A percentile compares a stretch with the other conserved stretches of the same genome.
These are phyloP conservation scores for Colletotrichum sp. DNA, from an alignment of 2,329 filamentous ascomycete genomes.

Conservation along the genomic window DNA sequence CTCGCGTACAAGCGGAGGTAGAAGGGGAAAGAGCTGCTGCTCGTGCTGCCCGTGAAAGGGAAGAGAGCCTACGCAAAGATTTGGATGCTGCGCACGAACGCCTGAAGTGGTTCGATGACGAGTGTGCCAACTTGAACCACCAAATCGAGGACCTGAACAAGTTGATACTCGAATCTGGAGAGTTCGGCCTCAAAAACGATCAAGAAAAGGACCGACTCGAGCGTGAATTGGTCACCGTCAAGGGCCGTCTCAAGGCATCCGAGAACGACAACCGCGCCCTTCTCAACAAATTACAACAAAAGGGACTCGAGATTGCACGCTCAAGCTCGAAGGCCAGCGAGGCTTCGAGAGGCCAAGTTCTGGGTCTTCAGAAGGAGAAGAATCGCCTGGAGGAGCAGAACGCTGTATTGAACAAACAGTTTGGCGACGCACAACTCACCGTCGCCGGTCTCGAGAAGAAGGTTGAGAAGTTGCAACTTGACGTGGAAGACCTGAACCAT, in stretches of 20 bases:
- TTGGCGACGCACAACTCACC: slow-evolving; percentile 83
- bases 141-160: slow-evolving; percentile 88
- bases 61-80: slow-evolving; percentile 78
- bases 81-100: slow-evolving; percentile 80
- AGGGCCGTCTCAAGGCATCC: slow-evolving; percentile 86
- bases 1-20: slow-evolving; percentile 81
- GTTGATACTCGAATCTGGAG: slow-evolving; percentile 86
- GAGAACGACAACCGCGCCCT: slow-evolving; percentile 95
- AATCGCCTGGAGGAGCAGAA: slow-evolving; percentile 82
- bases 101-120: slow-evolving; percentile 79
- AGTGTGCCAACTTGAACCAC: slow-evolving; percentile 76
- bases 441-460: slow-evolving; percentile 90
- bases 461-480: slow-evolving; percentile 88
- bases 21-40: slow-evolving; percentile 82
- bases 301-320: slow-evolving; percentile 93
- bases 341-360: slow-evolving; percentile 77
- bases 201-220: slow-evolving; percentile 94
- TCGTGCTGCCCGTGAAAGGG: slow-evolving; percentile 78
- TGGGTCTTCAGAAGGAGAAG: slow-evolving; percentile 83
- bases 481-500: slow-evolving; percentile 89
- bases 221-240: slow-evolving; percentile 87
- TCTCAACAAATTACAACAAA: slow-evolving; percentile 97
- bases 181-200: slow-evolving; percentile 88
- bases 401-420: slow-evolving; percentile 78
- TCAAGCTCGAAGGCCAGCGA: slow-evolving; percentile 88